Evolutionary conservation across 805 yeast species (phyloP).

Genomic region (Candida taoyuanica): DNA sequence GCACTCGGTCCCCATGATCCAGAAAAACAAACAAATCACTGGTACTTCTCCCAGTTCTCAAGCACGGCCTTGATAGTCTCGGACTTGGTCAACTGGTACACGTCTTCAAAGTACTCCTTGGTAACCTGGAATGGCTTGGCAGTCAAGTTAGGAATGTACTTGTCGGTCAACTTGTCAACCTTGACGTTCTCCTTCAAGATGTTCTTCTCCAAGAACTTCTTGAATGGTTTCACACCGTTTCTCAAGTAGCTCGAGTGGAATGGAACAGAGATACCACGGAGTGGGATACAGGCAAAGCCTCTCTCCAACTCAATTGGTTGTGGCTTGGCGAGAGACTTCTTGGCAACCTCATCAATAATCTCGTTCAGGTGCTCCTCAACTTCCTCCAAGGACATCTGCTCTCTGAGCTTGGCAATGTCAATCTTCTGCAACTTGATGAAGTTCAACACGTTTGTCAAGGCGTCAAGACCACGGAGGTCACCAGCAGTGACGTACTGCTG

Average conservation of each 20-base stretch:
- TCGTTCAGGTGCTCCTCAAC: constrained; percentile 85
- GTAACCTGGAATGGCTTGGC: constrained; percentile 96
- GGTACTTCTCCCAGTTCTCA: constrained; percentile 93
- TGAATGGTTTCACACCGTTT: constrained; percentile 98
- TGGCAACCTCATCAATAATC: constrained; percentile 81
- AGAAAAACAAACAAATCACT: constrained; percentile 18
- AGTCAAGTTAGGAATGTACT: constrained; percentile 97
- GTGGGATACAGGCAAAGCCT: constrained; percentile 97
- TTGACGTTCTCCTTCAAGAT: constrained; percentile 92
- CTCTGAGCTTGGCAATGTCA: constrained; percentile 84
- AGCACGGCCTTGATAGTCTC: constrained; percentile 85
- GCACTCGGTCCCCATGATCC: no score
- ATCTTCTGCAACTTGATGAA: constrained; percentile 91
- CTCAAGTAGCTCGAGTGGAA: constrained; percentile 98
- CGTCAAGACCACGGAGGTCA: constrained; percentile 92
- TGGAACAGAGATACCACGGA: constrained; percentile 98
- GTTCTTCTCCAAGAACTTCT: constrained; percentile 94
- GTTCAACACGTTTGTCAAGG: constrained; percentile 88
- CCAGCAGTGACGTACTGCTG: constrained; percentile 99
- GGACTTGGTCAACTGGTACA: constrained; percentile 84
- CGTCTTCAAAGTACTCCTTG: constrained; percentile 96
- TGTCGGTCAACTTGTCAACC: constrained; percentile 88
- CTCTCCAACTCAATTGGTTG: constrained; percentile 97
- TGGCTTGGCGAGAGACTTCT: constrained; percentile 78
- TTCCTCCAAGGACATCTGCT: constrained; percentile 76